Evolutionary conservation across 2,329 filamentous ascomycete species (phyloP).

Genomic region (Neopestalotiopsis sp.): DNA sequence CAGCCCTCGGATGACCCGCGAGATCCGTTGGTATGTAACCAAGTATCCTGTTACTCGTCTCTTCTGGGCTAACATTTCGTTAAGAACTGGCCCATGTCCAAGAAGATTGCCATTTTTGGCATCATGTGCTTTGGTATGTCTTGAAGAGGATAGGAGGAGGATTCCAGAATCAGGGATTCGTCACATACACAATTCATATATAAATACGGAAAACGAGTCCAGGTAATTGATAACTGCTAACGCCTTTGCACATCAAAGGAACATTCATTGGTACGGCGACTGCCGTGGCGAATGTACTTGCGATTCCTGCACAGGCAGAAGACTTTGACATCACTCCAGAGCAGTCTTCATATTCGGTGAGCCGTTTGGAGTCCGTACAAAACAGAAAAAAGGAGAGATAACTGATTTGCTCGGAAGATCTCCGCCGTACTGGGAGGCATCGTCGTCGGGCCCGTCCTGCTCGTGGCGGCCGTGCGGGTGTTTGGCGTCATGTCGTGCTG

Average conservation of each 20-base stretch:
- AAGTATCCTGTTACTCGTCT: neutral
- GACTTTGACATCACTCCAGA: slow-evolving; percentile 1
- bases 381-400: neutral
- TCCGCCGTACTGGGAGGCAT: neutral
- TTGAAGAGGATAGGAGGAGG: neutral
- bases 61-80: neutral
- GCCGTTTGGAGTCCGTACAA: neutral
- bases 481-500: slow-evolving; percentile 6
- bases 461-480: neutral
- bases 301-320: neutral
- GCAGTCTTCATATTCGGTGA: neutral
- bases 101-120: neutral
- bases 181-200: too few relatives aligned
- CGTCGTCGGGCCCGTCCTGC: neutral
- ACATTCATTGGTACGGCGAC: neutral
- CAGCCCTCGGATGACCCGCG: slow-evolving; percentile 8
- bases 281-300: slow-evolving; percentile 2
- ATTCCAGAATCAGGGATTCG: too few relatives aligned
- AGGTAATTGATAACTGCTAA: neutral
- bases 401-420: neutral
- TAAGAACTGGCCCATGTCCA: slow-evolving; percentile 5
- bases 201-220: too few relatives aligned
- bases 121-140: slow-evolving; percentile 9
- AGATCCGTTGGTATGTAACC: neutral
- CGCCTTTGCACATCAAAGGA: neutral